Evolutionary conservation across 108 stramenopile species (phyloP), one percentile per base, ranked within the genome.

Genomic region (Epithemia pelagica): DNA sequence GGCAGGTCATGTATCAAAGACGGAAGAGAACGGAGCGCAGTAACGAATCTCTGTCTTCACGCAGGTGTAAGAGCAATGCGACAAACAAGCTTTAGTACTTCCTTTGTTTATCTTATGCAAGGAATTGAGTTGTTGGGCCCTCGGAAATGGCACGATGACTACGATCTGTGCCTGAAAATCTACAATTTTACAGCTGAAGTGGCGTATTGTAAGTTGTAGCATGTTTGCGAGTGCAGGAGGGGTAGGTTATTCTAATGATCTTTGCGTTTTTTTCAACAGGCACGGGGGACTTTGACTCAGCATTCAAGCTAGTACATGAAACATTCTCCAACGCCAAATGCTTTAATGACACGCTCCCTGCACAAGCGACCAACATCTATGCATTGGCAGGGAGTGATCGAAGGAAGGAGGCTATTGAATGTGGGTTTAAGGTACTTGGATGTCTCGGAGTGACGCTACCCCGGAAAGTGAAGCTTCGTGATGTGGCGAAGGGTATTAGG

Each of bases 141-240:
- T 5, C 22, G 26, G 8, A 8, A 30, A 32, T 90, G 89, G 89
- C 30, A 59, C 30, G 78, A 74, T 20, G 61, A 71, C 22, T 90
- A 87, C 62, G 76, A 77, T 59, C 74, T 90, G 2, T 78, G 69
- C 19, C 58, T 90, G n/a, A 63, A 54, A 24, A 56, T 90, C 10
- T 73, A 78, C 67, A 81, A 82, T 64, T 74, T 75, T 25, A 71
- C 77, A 18, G 83, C 83, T 7, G 78, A 84, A 61, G 61, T 75
- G n/a, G 30, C 29, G 25, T 58, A 58, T n/a, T 58, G 56, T 23
- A 37, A 5, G 37, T 46, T 46, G 37, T 46, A 46, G 15, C 15
- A n/a, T n/a, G n/a, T n/a, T n/a, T n/a, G n/a, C n/a, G n/a, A n/a
- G n/a, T n/a, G n/a, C n/a, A n/a, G n/a, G n/a, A n/a, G n/a, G n/a